phyloP scores from a whole-genome alignment of 805 yeast species.

The Kluyveromyces wickerhamii region DNA sequence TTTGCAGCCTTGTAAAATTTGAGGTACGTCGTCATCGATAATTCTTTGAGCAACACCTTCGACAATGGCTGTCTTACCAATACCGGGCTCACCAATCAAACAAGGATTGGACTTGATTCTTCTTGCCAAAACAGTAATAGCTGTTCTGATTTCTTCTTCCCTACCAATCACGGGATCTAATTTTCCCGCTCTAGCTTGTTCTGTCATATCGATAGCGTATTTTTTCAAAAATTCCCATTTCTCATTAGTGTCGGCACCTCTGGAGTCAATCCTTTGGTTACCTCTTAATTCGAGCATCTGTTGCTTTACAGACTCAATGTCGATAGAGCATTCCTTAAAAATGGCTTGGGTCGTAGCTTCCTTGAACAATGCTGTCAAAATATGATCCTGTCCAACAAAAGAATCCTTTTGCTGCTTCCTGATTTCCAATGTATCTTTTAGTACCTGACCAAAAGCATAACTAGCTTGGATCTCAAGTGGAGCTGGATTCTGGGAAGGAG shows the following conservation, averaged over 20 bases:
- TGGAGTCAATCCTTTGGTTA: conserved; percentile 81
- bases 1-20: conserved; percentile 70
- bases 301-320: conserved; percentile 61
- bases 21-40: conserved; percentile 91
- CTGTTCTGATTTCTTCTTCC: conserved; percentile 95
- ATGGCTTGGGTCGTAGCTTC: conserved; percentile 63
- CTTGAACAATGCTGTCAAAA: conserved; percentile 75
- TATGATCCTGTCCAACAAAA: conserved; percentile 90
- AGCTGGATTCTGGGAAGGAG: conserved; percentile 85
- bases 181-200: conserved; percentile 86
- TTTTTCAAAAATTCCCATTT: conserved; percentile 77
- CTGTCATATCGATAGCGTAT: conserved; percentile 91
- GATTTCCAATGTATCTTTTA: conserved; percentile 67
- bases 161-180: conserved; percentile 98
- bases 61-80: conserved; percentile 95
- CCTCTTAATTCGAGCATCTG: conserved; percentile 83
- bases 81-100: conserved; percentile 98
- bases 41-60: conserved; percentile 99
- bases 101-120: conserved; percentile 96
- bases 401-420: conserved; percentile 84
- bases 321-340: conserved; percentile 64
- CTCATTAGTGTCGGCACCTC: conserved; percentile 86
- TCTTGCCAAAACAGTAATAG: conserved; percentile 92
- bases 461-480: conserved; percentile 75
- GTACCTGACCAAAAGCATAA: conserved; percentile 65